phyloP scores from a whole-genome alignment of 2,329 filamentous ascomycete genomes.

The Pseudofabraea citricarpa region DNA sequence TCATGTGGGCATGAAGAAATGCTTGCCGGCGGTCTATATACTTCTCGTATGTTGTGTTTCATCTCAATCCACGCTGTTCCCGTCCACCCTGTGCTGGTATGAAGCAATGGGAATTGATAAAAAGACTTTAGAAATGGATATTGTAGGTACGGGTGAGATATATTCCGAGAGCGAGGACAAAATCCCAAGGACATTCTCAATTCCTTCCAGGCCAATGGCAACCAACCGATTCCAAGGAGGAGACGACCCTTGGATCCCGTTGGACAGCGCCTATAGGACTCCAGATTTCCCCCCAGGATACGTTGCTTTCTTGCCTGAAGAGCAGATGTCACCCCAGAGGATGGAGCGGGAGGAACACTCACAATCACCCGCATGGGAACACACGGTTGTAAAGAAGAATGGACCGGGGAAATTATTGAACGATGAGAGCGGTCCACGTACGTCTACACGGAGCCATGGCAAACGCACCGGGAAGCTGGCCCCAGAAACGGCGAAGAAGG shows the following conservation, averaged over 20 bases:
- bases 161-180: background rate
- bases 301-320: background rate
- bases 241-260: background rate
- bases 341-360: no score
- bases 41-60: no score
- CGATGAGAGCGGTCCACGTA: no score
- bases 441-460: background rate
- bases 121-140: background rate
- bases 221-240: background rate
- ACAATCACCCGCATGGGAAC: no score
- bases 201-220: background rate
- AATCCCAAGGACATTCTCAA: background rate
- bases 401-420: constrained; percentile 3
- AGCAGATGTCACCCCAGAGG: no score
- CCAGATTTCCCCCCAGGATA: background rate
- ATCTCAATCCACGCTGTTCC: no score
- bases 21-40: no score
- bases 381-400: constrained; percentile 9
- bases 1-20: no score
- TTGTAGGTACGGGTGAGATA: background rate
- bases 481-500: constrained; percentile 14
- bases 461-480: constrained; percentile 13
- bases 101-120: background rate
- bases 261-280: background rate
- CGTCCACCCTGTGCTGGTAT: no score